Percentiles rank a stretch among this genome's conserved stretches.
Evolutionary conservation across 1,139 yeast species (phyloP).

Genomic region (Debaryomyces robertsiae): DNA sequence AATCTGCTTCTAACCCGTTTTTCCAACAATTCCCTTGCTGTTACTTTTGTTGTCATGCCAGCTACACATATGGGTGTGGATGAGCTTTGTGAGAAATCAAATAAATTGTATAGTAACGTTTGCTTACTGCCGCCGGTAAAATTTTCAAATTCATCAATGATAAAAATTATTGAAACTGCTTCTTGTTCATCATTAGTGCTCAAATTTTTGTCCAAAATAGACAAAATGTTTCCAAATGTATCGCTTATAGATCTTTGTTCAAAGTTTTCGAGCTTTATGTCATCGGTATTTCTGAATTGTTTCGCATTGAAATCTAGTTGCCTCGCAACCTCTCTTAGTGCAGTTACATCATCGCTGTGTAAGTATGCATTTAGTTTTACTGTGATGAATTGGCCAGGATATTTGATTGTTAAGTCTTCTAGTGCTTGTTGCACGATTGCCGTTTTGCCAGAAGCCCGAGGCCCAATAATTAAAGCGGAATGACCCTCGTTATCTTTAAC

Average conservation of each 20-base stretch:
- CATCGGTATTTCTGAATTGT: slow-evolving; percentile 20
- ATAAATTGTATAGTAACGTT: slow-evolving; percentile 79
- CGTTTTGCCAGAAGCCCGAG: slow-evolving; percentile 78
- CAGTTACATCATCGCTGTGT: slow-evolving; percentile 75
- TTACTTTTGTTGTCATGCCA: slow-evolving; percentile 76
- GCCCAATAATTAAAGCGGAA: slow-evolving; percentile 79
- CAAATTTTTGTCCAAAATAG: slow-evolving; percentile 30
- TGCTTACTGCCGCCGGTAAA: slow-evolving; percentile 76
- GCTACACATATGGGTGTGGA: slow-evolving; percentile 78
- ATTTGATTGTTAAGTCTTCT: slow-evolving; percentile 38
- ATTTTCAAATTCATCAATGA: slow-evolving; percentile 83
- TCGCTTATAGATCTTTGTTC: slow-evolving; percentile 45
- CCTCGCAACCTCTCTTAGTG: slow-evolving; percentile 81
- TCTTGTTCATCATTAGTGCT: slow-evolving; percentile 12
- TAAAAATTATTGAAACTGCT: slow-evolving; percentile 63
- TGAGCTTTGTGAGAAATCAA: slow-evolving; percentile 80
- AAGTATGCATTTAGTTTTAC: slow-evolving; percentile 70
- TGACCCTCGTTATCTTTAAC: slow-evolving; percentile 74
- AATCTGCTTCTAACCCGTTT: slow-evolving; percentile 90
- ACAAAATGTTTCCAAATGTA: slow-evolving; percentile 42
- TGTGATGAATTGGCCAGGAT: slow-evolving; percentile 54
- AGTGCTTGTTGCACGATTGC: slow-evolving; percentile 62
- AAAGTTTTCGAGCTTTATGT: slow-evolving; percentile 29
- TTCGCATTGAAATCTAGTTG: slow-evolving; percentile 63
- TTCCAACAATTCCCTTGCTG: slow-evolving; percentile 79